Percentiles rank a stretch among this genome's conserved stretches.
phyloP scores from a whole-genome alignment of 768 basidiomycete species.

The Rhizopogon salebrosus region DNA sequence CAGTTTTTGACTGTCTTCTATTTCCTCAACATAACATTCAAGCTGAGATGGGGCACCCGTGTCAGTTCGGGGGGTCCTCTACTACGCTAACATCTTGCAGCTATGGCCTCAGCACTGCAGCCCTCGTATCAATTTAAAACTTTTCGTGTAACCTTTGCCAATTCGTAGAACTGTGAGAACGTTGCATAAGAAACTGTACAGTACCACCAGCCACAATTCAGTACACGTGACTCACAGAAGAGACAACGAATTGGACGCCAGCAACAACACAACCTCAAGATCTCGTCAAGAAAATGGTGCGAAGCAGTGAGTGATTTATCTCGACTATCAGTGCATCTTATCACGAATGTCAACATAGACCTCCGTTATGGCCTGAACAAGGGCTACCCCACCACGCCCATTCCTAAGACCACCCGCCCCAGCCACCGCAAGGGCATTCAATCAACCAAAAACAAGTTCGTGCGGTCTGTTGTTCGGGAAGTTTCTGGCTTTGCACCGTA shows the following conservation, averaged over 20 bases:
- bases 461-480: conserved; percentile 90
- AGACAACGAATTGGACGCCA: conserved; percentile 18
- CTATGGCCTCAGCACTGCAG: too few relatives aligned
- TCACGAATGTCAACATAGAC: conserved; percentile 42
- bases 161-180: conserved; percentile 19
- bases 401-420: conserved; percentile 70
- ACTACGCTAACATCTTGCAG: too few relatives aligned
- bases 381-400: conserved; percentile 84
- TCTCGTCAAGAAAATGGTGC: conserved; percentile 61
- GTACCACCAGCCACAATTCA: conserved; percentile 42
- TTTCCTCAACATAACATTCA: too few relatives aligned
- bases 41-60: too few relatives aligned
- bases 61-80: too few relatives aligned
- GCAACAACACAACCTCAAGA: conserved; percentile 41
- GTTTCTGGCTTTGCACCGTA: conserved; percentile 97
- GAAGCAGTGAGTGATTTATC: conserved; percentile 54
- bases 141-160: too few relatives aligned
- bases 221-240: conserved; percentile 34
- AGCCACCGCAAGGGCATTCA: conserved; percentile 90
- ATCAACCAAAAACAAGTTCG: conserved; percentile 89
- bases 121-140: too few relatives aligned
- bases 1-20: too few relatives aligned
- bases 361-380: conserved; percentile 81
- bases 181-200: conserved; percentile 46
- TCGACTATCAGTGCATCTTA: not conserved